Evolutionary conservation across 2,329 filamentous ascomycete genomes (phyloP), one percentile per base, ranked within the genome.

Genomic region (Penicillium psychrosexuale): DNA sequence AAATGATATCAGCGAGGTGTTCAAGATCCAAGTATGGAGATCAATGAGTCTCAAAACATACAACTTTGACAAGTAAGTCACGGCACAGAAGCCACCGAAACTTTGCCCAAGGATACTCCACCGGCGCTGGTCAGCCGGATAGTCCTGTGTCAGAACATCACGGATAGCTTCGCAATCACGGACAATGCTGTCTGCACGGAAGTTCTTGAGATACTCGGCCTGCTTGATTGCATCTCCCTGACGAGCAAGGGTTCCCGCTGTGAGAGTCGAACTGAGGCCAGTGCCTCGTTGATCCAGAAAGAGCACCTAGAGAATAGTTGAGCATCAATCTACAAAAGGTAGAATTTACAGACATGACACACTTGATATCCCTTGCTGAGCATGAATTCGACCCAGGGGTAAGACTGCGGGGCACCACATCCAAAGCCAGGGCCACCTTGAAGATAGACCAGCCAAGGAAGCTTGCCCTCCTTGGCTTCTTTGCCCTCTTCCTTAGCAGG

Each of bases 271-370:
- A 68, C 90, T 95, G 47, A 96, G 77, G 1, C 93, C 93, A 3
- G 91, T 95, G 12, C 93, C 93, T 47, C 93, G 85, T 71, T 96
- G 92, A 71, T 97, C 93, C n/a, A 97, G 81, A 60, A 88, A 87
- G 2, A 97, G 82, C 43, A 86, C 71, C 75, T 78, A 51, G 6
- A 28, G 8, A 7, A 17, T 24, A 22, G 28, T 30, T 47, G 8
- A 46, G 19, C 3, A 24, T 51, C 12, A 19, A 46, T 36, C 8
- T 31, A 36, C 7, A 45, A 9, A 2, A 3, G 8, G 5, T 22
- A 39, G 5, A 13, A 11, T 36, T 19, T n/a, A 12, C 5, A 27
- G 28, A 2, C 8, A 49, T 46, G 8, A 58, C 67, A 42, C 62
- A 91, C 78, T 71, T 95, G 89, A 68, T 96, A 97, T 15, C 92